Base-by-base conservation (phyloP, 805 yeast genomes). In the Metschnikowia orientalis region DNA sequence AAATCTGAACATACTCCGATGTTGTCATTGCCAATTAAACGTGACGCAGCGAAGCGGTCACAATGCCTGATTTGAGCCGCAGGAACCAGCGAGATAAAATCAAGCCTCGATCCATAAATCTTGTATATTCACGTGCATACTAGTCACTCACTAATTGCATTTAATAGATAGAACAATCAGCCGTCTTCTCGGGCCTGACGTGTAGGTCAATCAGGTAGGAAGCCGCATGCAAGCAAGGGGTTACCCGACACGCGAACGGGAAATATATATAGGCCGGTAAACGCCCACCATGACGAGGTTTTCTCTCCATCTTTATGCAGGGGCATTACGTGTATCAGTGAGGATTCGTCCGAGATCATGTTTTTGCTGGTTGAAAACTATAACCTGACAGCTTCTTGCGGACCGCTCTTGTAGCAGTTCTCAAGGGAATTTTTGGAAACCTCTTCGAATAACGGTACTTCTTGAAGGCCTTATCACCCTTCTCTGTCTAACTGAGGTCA, bases 311-410 rank as follows among this genome's bases (percentile, higher is more conserved):
- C 97, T 81, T 90, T 90, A 87, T 90, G 97, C 98, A 83, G 82
- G 98, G 97, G 97, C 95, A 90, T 88, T 90, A 92, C 97, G 95
- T 95, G 95, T 87, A 88, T 90, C 97, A 89, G 95, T 90, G 98
- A 90, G 97, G 98, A 92, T 88, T 89, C 95, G 96, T 92, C 98
- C 97, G 98, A 90, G 98, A 88, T 89, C 95, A 95, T 90, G 97
- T 92, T 86, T 90, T 90, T 90, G 98, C 98, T 90, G 95, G 97
- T 90, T 92, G 97, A 92, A 90, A 92, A 86, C 89, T 86, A 78
- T 79, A 81, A 83, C 92, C 89, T 77, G 90, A 89, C 95, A 81
- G 75, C 73, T 77, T 80, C 79, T 76, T 76, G 45, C 45, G 34
- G 45, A 51, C 36, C 38, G 46, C 49, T 59, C 56, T 63, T 72